Conservation (phyloP, 331 rosid genomes). For the Quercus tomentella region DNA sequence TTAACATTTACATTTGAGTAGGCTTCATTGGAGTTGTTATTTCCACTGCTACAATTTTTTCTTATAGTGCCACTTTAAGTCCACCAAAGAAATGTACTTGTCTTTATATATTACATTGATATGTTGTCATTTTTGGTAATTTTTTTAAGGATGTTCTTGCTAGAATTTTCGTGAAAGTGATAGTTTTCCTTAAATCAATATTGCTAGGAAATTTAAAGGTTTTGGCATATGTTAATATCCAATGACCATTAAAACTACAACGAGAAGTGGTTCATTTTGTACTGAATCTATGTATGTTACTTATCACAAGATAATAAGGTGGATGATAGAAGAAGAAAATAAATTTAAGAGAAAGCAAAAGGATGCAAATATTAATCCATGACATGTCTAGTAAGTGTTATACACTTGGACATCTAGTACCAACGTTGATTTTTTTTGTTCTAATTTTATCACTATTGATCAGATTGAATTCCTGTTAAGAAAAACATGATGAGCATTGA, state of each 20-base stretch:
- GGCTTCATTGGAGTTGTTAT: too few species aligned
- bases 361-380: slow-evolving; percentile 41
- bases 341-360: not conserved
- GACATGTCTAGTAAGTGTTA: slow-evolving; percentile 75
- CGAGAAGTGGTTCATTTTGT: slow-evolving; percentile 2
- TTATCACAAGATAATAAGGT: slow-evolving; percentile 48
- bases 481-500: slow-evolving; percentile 66
- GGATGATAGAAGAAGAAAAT: slow-evolving; percentile 44
- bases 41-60: too few species aligned
- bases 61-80: too few species aligned
- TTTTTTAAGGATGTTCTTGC: too few species aligned
- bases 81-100: too few species aligned
- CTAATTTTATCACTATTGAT: not conserved
- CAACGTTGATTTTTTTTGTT: too few species aligned
- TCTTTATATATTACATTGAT: too few species aligned
- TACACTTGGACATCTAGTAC: not conserved
- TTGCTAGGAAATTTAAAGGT: too few species aligned
- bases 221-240: slow-evolving; percentile 64
- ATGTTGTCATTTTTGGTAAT: too few species aligned
- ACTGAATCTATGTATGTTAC: not conserved
- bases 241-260: slow-evolving; percentile 60
- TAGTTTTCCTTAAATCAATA: too few species aligned
- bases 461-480: not conserved
- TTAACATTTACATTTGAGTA: too few species aligned
- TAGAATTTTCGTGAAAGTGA: too few species aligned